Conservation (phyloP, 225 moss, liverwort and hornwort genomes). For the Ulota crispa region DNA sequence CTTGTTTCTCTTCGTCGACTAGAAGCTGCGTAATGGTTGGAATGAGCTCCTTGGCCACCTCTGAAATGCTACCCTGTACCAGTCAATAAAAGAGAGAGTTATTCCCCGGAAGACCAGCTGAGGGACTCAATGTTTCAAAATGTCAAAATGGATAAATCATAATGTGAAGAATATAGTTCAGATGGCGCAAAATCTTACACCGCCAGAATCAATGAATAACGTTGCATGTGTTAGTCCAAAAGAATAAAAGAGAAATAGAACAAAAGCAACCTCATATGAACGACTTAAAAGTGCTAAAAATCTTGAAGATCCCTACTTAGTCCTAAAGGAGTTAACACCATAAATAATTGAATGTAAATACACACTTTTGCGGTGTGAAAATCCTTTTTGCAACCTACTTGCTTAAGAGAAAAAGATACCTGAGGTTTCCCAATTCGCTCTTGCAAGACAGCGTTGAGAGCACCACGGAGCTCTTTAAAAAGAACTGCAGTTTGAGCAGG, state of each 20-base stretch:
- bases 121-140: too few species aligned
- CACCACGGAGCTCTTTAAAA: constrained; percentile 84
- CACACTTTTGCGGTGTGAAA: neutral
- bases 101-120: too few species aligned
- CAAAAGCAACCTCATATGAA: too few species aligned
- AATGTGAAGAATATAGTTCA: too few species aligned
- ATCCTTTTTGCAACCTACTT: neutral
- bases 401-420: constrained; percentile 38
- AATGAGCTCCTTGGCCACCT: constrained; percentile 78
- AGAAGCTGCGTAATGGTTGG: constrained; percentile 81
- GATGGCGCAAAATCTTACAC: too few species aligned
- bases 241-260: too few species aligned
- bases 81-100: neutral
- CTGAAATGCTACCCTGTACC: constrained; percentile 75
- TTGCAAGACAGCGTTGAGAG: constrained; percentile 75
- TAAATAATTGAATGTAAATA: neutral
- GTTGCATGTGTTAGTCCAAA: too few species aligned
- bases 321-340: neutral
- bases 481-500: constrained; percentile 96
- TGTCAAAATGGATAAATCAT: too few species aligned
- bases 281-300: too few species aligned
- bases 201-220: too few species aligned
- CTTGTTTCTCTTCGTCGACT: constrained; percentile 86
- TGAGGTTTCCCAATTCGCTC: constrained; percentile 88
- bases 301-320: too few species aligned